phyloP scores from a whole-genome alignment of 805 yeast genomes.

The Wickerhamomyces mucosus region DNA sequence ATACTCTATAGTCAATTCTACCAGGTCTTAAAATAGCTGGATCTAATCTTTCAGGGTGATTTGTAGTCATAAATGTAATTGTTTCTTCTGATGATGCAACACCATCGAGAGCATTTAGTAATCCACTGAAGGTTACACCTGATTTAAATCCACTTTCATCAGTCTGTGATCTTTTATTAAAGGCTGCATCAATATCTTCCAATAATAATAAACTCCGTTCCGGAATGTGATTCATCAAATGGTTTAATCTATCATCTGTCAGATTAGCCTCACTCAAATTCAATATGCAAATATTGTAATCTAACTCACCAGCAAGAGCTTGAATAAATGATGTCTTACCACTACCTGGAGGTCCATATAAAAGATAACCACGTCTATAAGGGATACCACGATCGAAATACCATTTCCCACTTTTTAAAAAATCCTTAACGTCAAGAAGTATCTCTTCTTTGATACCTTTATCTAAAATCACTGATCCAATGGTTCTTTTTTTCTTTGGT shows the following conservation, averaged over 20 bases:
- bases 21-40: constrained; percentile 95
- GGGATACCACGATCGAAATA: constrained; percentile 96
- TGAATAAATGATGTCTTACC: constrained; percentile 96
- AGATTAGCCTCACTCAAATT: constrained; percentile 84
- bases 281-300: constrained; percentile 88
- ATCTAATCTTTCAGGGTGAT: constrained; percentile 89
- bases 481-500: constrained; percentile 77
- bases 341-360: constrained; percentile 96
- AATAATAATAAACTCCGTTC: constrained; percentile 74
- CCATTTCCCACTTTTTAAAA: constrained; percentile 77
- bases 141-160: constrained; percentile 71
- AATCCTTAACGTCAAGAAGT: constrained; percentile 67
- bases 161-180: constrained; percentile 68
- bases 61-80: constrained; percentile 95
- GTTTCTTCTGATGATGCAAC: constrained; percentile 97
- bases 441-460: constrained; percentile 59
- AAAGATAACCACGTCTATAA: constrained; percentile 84
- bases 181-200: constrained; percentile 96
- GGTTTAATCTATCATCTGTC: constrained; percentile 91
- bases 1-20: constrained; percentile 75
- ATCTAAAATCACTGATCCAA: constrained; percentile 83
- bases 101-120: constrained; percentile 90
- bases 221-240: constrained; percentile 93
- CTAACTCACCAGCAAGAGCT: constrained; percentile 93
- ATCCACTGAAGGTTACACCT: constrained; percentile 92